Evolutionary conservation across 2,329 filamentous ascomycete genomes (phyloP), one percentile per base, ranked within the genome.

Genomic region (Trichoderma brevicompactum): DNA sequence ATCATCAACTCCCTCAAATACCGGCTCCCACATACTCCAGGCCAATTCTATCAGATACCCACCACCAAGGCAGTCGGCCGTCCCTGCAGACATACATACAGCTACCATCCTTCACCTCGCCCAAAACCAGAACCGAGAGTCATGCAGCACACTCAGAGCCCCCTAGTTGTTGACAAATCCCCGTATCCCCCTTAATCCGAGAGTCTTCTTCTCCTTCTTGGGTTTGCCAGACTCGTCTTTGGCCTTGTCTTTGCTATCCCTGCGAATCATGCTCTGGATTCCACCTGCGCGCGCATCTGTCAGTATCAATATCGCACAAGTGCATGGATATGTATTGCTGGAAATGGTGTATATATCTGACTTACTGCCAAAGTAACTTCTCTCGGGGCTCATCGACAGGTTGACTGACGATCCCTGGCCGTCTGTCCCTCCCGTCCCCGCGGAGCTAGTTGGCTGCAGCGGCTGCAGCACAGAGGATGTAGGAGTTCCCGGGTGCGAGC

Each of bases 181-280:
- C 36, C 79, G 72, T 34, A 81, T 79, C 5, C 79, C 78, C n/a
- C 79, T 72, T n/a, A 81, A 69, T 4, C 75, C 78, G 19, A 74
- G 74, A 34, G 73, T 68, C 65, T 76, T 78, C 69, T 77, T 77
- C 12, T 78, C 76, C 70, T 78, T 78, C 59, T 76, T 78, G 17
- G 71, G 65, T 61, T 73, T 73, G 70, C 56, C 36, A 76, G 64
- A 70, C 10, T 82, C 81, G 6, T 82, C 79, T 44, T 76, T 77
- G 52, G 75, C 76, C 68, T 81, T 82, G 40, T 83, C 81, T 67
- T 84, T 85, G 9, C 71, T 72, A 34, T 85, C 82, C 69, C 84
- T 82, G 3, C 80, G 79, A 1, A 79, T 72, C 36, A 78, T 72
- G 70, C 81, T 84, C 68, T 83, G 82, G 8, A 82, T 76, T 23